Evolutionary conservation across 2,329 filamentous ascomycete species (phyloP), one percentile per base, ranked within the genome.

Genomic region (Paraconiothyrium sp.): DNA sequence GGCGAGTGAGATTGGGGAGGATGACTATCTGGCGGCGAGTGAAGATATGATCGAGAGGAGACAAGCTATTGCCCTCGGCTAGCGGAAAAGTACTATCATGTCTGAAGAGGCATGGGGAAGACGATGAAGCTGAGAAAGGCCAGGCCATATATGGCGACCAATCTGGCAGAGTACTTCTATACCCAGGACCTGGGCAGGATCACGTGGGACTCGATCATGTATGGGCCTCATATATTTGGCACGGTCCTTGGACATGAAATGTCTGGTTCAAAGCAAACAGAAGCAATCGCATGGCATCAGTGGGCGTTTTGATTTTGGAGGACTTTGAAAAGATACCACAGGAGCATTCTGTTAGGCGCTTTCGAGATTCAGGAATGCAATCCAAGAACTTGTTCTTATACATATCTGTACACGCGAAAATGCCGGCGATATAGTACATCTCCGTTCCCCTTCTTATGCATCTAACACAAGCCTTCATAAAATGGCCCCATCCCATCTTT

Each of bases 1-100:
- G 75, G 90, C 89, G 20, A 97, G 92, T 72, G 92, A 95, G 66
- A 84, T 94, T 63, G 92, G 91, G 4, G 92, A 95, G 62, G 95
- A 99, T 74, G 95, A 99, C 73, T 90, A 90, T 70, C 82, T 91
- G 51, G 84, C 91, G 58, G 89, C 90, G 30, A 85, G 86, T 47
- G 95, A 99, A 78, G 95, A 98, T 73, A 79, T 81, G 22, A 81
- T 83, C 58, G 86, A 89, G 74, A 80, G 86, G 67, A 77, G 74
- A 44, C 79, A 82, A 63, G 83, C 81, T 52, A 75, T 84, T 69
- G 79, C 81, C 54, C 80, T 79, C 64, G 75, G 74, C 1, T 72
- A 59, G 64, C 20, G 27, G 13, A 5, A 30, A n/a, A 9, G 34
- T 44, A 9, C 16, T 34, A 48, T 14, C 24, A 9, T 30, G 35